phyloP scores from a whole-genome alignment of 1,284 basidiomycete species.

The Coniophora puteana region DNA sequence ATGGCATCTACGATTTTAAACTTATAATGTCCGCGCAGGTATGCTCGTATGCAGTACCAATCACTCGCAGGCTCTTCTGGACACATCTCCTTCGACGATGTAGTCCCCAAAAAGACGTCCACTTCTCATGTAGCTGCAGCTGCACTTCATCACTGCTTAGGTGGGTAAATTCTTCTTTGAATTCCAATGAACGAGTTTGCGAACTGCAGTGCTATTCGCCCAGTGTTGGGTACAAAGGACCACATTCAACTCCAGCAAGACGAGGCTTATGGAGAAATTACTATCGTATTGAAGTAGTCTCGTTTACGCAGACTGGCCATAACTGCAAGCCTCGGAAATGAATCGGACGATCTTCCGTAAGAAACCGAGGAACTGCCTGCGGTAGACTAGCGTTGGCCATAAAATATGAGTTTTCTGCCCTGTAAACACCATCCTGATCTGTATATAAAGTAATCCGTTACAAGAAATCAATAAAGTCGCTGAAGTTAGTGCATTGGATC shows the following conservation, averaged over 20 bases:
- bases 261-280: slow-evolving; percentile 43
- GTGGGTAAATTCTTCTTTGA: slow-evolving; percentile 36
- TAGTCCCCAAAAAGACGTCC: slow-evolving; percentile 62
- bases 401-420: no score
- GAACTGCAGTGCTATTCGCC: not conserved
- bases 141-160: slow-evolving; percentile 78
- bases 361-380: no score
- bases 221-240: slow-evolving; percentile 67
- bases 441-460: no score
- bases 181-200: not conserved
- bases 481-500: no score
- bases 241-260: slow-evolving; percentile 51
- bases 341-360: no score
- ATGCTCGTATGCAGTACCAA: slow-evolving; percentile 70
- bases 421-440: no score
- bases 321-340: no score
- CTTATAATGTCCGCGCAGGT: slow-evolving; percentile 39
- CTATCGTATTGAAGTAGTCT: slow-evolving; percentile 37
- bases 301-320: no score
- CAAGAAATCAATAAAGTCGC: no score
- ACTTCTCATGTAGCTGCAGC: slow-evolving; percentile 73
- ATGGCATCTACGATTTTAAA: no score
- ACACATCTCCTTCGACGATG: slow-evolving; percentile 55
- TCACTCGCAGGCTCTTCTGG: slow-evolving; percentile 45
- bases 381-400: no score